phyloP scores from a whole-genome alignment of 2,329 filamentous ascomycete genomes.

The Ophiocordyceps camponoti-saundersi region DNA sequence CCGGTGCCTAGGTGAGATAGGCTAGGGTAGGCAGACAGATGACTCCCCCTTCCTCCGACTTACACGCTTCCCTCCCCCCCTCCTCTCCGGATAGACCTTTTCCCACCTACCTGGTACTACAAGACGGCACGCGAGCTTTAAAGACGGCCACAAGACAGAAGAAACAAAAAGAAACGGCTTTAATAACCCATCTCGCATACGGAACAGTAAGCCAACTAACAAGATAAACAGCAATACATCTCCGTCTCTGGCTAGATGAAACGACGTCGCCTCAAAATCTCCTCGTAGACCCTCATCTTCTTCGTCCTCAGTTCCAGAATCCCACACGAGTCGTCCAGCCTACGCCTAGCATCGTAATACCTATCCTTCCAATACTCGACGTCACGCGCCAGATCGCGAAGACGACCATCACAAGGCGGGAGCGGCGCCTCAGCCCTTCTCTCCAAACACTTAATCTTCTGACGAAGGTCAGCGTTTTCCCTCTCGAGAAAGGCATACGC shows the following conservation, averaged over 20 bases:
- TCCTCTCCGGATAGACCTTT: no score
- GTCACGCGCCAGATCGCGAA: slow-evolving; percentile 14
- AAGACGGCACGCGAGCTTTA: no score
- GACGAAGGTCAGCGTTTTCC: slow-evolving; percentile 18
- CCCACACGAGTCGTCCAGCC: slow-evolving; percentile 12
- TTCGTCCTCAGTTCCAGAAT: slow-evolving; percentile 13
- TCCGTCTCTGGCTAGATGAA: slow-evolving; percentile 10
- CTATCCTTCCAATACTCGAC: slow-evolving; percentile 17
- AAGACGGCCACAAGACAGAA: no score
- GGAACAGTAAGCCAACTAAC: no score
- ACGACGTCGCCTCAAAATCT: slow-evolving; percentile 14
- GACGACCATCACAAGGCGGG: slow-evolving; percentile 8
- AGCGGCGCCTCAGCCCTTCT: slow-evolving; percentile 11
- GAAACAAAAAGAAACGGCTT: no score
- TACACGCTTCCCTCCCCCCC: no score
- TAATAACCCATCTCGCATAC: no score
- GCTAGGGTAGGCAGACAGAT: no score
- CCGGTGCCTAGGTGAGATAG: no score
- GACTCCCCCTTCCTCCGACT: no score
- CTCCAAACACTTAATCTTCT: slow-evolving; percentile 16
- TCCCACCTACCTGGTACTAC: no score
- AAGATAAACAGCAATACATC: no score
- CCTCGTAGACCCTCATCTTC: slow-evolving; percentile 17
- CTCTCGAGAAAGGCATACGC: slow-evolving; percentile 16
- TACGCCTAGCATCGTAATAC: slow-evolving; percentile 10